phyloP scores from a whole-genome alignment of 2,329 filamentous ascomycete genomes.

The Nigrospora oryzae region DNA sequence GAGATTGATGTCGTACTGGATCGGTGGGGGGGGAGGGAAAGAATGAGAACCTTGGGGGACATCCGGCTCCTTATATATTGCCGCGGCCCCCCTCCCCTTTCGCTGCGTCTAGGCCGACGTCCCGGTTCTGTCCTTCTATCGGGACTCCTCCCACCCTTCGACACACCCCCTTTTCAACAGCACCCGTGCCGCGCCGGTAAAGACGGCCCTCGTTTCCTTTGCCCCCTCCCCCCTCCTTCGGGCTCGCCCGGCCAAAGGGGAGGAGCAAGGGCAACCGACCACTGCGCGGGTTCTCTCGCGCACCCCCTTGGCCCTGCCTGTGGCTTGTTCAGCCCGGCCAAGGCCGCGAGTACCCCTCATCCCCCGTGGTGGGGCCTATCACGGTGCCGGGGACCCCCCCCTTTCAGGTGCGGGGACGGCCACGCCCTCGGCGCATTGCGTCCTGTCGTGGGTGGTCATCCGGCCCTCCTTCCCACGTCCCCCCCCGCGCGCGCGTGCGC shows the following conservation, averaged over 20 bases:
- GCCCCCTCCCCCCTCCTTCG: too few species aligned
- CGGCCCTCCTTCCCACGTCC: too few species aligned
- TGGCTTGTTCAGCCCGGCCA: neutral
- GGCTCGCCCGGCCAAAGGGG: too few species aligned
- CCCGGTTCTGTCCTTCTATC: neutral
- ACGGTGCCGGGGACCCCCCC: neutral
- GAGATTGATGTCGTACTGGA: neutral
- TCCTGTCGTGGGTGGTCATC: too few species aligned
- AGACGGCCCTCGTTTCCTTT: too few species aligned
- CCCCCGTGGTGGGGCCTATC: neutral
- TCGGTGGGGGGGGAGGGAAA: neutral
- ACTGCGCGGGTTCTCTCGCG: neutral
- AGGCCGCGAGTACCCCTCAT: neutral
- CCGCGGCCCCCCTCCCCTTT: too few species aligned
- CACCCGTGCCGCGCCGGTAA: neutral
- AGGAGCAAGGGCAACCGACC: too few species aligned
- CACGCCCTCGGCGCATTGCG: too few species aligned
- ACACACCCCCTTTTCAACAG: neutral
- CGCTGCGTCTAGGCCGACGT: neutral
- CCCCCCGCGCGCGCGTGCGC: too few species aligned
- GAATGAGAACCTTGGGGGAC: conserved; percentile 1
- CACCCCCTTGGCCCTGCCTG: neutral
- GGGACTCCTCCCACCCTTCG: neutral
- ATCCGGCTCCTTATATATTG: neutral
- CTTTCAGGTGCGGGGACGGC: conserved; percentile 1